phyloP scores from a whole-genome alignment of 1,284 basidiomycete species.

The Tranzscheliella williamsii region DNA sequence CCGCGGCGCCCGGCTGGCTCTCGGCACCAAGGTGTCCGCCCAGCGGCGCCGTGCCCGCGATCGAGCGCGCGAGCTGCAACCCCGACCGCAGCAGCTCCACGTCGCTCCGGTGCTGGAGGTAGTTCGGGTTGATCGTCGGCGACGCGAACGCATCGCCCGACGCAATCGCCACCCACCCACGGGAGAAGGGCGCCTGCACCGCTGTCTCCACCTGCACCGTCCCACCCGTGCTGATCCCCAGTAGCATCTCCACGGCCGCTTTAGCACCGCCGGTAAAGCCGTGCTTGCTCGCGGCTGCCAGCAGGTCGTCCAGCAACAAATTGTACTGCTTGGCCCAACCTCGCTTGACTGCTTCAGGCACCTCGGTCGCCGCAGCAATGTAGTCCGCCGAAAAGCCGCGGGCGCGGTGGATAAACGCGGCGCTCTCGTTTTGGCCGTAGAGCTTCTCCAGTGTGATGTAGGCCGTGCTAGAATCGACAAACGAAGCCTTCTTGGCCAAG shows the following conservation, averaged over 20 bases:
- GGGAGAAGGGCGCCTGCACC: constrained; percentile 54
- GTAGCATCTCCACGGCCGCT: constrained; percentile 47
- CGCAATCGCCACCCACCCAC: constrained; percentile 46
- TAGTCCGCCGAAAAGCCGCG: constrained; percentile 19
- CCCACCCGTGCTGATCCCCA: constrained; percentile 36
- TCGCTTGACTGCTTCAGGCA: constrained; percentile 17
- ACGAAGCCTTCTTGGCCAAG: constrained; percentile 28
- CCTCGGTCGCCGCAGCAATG: constrained; percentile 35
- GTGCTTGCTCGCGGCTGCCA: constrained; percentile 13
- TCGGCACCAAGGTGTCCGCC: constrained; percentile 17
- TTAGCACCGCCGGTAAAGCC: constrained; percentile 25
- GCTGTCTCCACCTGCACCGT: constrained; percentile 40
- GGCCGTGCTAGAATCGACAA: constrained; percentile 48
- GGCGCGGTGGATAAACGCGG: constrained; percentile 22
- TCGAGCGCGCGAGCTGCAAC: constrained; percentile 43
- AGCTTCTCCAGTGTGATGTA: constrained; percentile 45
- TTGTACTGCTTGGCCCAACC: constrained; percentile 45
- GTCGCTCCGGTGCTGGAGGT: constrained; percentile 40
- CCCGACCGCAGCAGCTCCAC: constrained; percentile 42
- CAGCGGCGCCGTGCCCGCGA: constrained; percentile 32
- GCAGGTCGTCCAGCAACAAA: constrained; percentile 24
- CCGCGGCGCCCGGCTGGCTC: constrained; percentile 17
- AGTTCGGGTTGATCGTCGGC: constrained; percentile 51
- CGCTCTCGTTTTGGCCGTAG: constrained; percentile 30
- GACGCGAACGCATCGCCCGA: constrained; percentile 35